Evolutionary conservation across 805 yeast species (phyloP), one percentile per base, ranked within the genome.

Genomic region (Phaffomyces antillensis): DNA sequence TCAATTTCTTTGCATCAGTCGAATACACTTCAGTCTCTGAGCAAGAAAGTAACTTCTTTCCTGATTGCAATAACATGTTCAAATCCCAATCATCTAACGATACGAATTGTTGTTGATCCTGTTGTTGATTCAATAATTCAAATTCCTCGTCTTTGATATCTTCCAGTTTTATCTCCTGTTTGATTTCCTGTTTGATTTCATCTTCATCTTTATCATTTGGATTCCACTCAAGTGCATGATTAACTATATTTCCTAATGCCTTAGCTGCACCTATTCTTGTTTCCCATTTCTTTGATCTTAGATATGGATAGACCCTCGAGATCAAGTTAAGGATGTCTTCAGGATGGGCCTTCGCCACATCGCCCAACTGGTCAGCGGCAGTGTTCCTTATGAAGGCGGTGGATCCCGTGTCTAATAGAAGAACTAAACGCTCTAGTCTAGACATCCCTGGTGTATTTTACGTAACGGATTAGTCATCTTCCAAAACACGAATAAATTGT

Each of bases 351-450:
- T 85, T 85, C 25, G 96, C 97, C 34, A 95, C 73, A 53, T 91
- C 98, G 6, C 96, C 87, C 52, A 93, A 72, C 66, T 93, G 99
- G 58, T 91, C 96, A 2, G 98, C 98, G 1, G 99, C 99, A 10
- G 96, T 87, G 59, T 87, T 88, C 52, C 98, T 76, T 37, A 93
- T 93, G 61, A 88, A 85, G 35, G 86, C 86, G 6, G 97, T 88
- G 12, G 96, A 87, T 11, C 99, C 99, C 2, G 97, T 87, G 65
- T 95, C 99, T 52, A 93, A 69, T 31, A 70, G 59, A 10, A 70
- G 62, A 36, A 70, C 75, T 52, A 70, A 67, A 32, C 75, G 63
- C 51, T 71, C 75, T 46, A 71, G 55, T 40, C 75, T 61, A 37
- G 74, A 70, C 53, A 67, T 64, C 34, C 6, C 11, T 28, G 30